phyloP scores from a whole-genome alignment of 1,284 basidiomycete genomes.

The Bondarzewia mesenterica region DNA sequence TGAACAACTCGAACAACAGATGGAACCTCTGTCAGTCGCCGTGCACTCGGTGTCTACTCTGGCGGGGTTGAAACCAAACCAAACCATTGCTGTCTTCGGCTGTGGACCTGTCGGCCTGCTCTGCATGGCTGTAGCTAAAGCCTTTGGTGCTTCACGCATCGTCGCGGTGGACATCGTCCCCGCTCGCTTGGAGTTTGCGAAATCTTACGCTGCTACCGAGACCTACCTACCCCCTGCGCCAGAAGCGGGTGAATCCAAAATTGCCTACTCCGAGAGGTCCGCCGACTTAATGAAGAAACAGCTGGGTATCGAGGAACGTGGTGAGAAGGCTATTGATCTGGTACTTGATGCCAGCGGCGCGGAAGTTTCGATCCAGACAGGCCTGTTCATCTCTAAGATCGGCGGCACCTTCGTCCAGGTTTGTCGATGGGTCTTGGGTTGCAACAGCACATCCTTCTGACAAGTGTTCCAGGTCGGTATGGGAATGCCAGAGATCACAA shows the following conservation, averaged over 20 bases:
- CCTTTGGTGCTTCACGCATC: constrained; percentile 74
- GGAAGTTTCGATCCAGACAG: constrained; percentile 82
- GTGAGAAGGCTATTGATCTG: constrained; percentile 54
- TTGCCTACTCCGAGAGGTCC: constrained; percentile 65
- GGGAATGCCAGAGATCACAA: constrained; percentile 54
- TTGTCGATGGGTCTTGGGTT: neutral
- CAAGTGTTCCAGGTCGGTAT: constrained; percentile 67
- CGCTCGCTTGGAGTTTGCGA: constrained; percentile 81
- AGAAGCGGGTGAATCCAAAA: constrained; percentile 56
- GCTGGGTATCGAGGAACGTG: constrained; percentile 54
- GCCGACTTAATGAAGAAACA: constrained; percentile 50
- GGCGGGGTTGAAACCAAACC: constrained; percentile 64
- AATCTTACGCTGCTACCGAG: constrained; percentile 83
- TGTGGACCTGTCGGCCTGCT: constrained; percentile 93
- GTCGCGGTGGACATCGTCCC: constrained; percentile 84
- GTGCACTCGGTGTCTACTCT: constrained; percentile 82
- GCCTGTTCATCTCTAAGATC: constrained; percentile 61
- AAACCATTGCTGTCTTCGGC: constrained; percentile 75
- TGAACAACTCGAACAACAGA: constrained; percentile 33
- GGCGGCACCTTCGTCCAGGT: constrained; percentile 73
- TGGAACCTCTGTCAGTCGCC: constrained; percentile 92
- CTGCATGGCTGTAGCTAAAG: constrained; percentile 89
- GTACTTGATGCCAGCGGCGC: constrained; percentile 86
- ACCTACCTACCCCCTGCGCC: constrained; percentile 62
- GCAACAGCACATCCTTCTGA: too few species aligned